Conservation (phyloP, 257 asterid species). For the Plantago major region DNA sequence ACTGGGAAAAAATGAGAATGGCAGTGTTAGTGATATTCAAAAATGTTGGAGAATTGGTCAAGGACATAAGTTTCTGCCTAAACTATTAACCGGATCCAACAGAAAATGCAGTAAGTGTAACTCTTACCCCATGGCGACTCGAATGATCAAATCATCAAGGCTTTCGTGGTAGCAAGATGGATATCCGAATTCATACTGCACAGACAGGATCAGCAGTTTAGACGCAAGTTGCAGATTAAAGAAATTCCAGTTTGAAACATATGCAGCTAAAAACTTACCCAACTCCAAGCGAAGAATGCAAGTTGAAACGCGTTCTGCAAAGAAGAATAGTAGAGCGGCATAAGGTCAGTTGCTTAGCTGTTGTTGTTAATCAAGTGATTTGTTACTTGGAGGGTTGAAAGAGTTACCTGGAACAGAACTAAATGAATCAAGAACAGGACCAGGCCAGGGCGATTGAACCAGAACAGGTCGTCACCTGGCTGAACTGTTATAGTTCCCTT, state of each 20-base stretch:
- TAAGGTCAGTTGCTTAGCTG: slow-evolving; percentile 9
- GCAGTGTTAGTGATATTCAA: not conserved
- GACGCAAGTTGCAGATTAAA: not conserved
- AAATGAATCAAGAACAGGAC: slow-evolving; percentile 72
- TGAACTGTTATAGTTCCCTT: slow-evolving; percentile 75
- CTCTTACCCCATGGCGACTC: slow-evolving; percentile 75
- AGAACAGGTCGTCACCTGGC: slow-evolving; percentile 74
- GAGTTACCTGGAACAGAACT: slow-evolving; percentile 63
- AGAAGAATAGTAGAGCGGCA: not conserved
- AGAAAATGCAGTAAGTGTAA: not conserved
- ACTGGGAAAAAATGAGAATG: slow-evolving; percentile 29
- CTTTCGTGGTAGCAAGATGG: slow-evolving; percentile 83
- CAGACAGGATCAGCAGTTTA: not conserved
- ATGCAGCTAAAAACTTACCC: slow-evolving; percentile 38
- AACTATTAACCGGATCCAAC: too few species aligned
- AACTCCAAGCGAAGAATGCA: slow-evolving; percentile 91
- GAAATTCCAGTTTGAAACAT: not conserved
- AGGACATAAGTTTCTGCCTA: too few species aligned
- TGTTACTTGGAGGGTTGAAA: not conserved
- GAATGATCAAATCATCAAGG: slow-evolving; percentile 56
- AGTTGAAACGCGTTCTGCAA: slow-evolving; percentile 91
- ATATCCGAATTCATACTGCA: slow-evolving; percentile 70
- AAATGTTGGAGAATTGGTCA: too few species aligned
- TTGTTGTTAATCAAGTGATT: not conserved
- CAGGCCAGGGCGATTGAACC: slow-evolving; percentile 69